phyloP scores from a whole-genome alignment of 2,329 filamentous ascomycete genomes.

The Metarhizium humberi region DNA sequence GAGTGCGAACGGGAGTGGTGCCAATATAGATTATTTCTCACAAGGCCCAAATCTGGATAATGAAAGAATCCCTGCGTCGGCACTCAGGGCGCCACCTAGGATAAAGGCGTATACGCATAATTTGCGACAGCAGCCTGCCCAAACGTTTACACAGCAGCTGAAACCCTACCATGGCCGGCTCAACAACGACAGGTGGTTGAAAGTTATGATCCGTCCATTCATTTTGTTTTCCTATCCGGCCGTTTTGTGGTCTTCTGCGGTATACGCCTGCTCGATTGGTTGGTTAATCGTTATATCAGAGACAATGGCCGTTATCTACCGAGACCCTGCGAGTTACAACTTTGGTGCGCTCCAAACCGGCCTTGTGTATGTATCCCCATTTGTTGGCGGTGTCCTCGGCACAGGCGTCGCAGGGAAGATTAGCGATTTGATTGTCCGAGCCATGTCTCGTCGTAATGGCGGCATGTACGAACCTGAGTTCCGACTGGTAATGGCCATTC shows the following conservation, averaged over 20 bases:
- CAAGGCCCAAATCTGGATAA: constrained; percentile 27
- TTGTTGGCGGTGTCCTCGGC: constrained; percentile 81
- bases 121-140: constrained; percentile 56
- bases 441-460: constrained; percentile 77
- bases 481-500: constrained; percentile 76
- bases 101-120: constrained; percentile 57
- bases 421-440: constrained; percentile 75
- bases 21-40: constrained; percentile 15
- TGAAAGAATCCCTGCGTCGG: constrained; percentile 31
- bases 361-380: constrained; percentile 82
- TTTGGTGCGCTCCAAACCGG: constrained; percentile 76
- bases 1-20: constrained; percentile 10
- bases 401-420: constrained; percentile 84
- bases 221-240: constrained; percentile 81
- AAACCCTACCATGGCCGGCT: constrained; percentile 72
- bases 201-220: constrained; percentile 70
- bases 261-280: constrained; percentile 82
- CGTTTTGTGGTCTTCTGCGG: constrained; percentile 76
- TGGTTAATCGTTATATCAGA: constrained; percentile 96
- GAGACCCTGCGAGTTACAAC: constrained; percentile 59
- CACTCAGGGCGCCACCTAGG: constrained; percentile 22
- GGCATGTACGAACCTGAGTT: constrained; percentile 95
- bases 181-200: constrained; percentile 68
- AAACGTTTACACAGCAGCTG: constrained; percentile 66
- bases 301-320: constrained; percentile 72